Evolutionary conservation across 768 basidiomycete species (phyloP).

Genomic region (Suillus spraguei): DNA sequence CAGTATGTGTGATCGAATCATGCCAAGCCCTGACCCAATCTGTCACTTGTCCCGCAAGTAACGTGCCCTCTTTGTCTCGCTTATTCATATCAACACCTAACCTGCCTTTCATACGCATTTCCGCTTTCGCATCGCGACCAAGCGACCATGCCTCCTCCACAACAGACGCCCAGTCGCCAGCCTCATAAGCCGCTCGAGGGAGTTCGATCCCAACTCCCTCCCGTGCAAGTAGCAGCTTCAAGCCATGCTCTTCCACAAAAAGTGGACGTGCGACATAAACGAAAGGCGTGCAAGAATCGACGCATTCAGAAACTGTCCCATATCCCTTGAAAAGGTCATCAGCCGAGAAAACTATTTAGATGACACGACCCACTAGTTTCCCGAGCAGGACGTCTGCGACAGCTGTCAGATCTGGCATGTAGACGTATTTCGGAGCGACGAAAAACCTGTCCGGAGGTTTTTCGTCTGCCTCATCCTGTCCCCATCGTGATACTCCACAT

Average conservation of each 20-base stretch:
- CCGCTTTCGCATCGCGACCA: slow-evolving; percentile 50
- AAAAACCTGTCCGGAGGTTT: slow-evolving; percentile 68
- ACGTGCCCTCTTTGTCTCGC: slow-evolving; percentile 43
- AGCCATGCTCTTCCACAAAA: slow-evolving; percentile 81
- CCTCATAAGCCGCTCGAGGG: slow-evolving; percentile 62
- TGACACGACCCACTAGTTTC: slow-evolving; percentile 60
- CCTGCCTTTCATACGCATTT: slow-evolving; percentile 45
- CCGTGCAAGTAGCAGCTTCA: slow-evolving; percentile 60
- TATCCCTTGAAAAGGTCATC: slow-evolving; percentile 55
- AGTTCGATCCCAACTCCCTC: slow-evolving; percentile 75
- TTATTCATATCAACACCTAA: slow-evolving; percentile 40
- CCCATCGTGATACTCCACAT: slow-evolving; percentile 69
- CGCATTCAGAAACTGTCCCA: slow-evolving; percentile 79
- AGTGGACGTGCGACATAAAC: slow-evolving; percentile 80
- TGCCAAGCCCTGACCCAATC: slow-evolving; percentile 45
- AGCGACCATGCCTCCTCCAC: slow-evolving; percentile 59
- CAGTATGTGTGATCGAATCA: background rate
- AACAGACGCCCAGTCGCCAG: slow-evolving; percentile 68
- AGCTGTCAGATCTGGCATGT: slow-evolving; percentile 82
- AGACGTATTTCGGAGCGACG: slow-evolving; percentile 74
- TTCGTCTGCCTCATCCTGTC: slow-evolving; percentile 29
- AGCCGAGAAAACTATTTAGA: background rate
- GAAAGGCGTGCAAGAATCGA: slow-evolving; percentile 76
- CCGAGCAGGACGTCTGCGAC: slow-evolving; percentile 75
- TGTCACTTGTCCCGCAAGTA: slow-evolving; percentile 50